A percentile compares a stretch with the other conserved stretches of the same genome.
Conservation (phyloP, 1,284 basidiomycete species). For the Xerocomus amazonicus region DNA sequence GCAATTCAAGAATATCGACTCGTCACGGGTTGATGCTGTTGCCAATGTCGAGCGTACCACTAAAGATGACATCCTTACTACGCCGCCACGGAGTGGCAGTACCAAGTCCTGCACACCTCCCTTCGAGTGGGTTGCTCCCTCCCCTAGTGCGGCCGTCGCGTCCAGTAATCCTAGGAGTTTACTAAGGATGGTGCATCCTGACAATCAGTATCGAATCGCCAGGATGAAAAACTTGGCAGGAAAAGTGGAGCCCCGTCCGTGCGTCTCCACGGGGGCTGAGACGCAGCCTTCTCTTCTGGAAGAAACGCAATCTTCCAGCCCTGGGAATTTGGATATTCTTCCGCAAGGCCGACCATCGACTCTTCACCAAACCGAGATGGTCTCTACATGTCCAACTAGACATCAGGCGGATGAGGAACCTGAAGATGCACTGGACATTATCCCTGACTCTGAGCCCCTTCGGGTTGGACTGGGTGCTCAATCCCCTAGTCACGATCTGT, state of each 20-base stretch:
- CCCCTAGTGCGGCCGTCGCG: slow-evolving; percentile 13
- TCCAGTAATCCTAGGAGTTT: slow-evolving; percentile 32
- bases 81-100: slow-evolving; percentile 1
- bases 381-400: background rate
- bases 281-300: slow-evolving; percentile 24
- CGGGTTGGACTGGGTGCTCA: slow-evolving; percentile 13
- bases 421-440: slow-evolving; percentile 38
- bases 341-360: slow-evolving; percentile 1
- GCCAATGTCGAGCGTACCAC: background rate
- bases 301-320: slow-evolving; percentile 16
- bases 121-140: slow-evolving; percentile 29
- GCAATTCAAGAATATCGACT: slow-evolving; percentile 16
- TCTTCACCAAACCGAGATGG: background rate
- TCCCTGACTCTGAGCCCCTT: slow-evolving; percentile 57
- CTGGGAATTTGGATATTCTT: background rate
- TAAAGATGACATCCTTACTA: slow-evolving; percentile 1
- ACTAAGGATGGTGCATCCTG: slow-evolving; percentile 31
- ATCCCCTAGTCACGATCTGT: slow-evolving; percentile 6
- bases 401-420: slow-evolving; percentile 6
- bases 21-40: slow-evolving; percentile 2
- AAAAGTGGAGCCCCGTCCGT: slow-evolving; percentile 21
- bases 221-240: slow-evolving; percentile 24
- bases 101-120: slow-evolving; percentile 13
- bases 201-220: slow-evolving; percentile 30
- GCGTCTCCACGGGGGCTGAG: slow-evolving; percentile 8